Evolutionary conservation across 441 rosid genomes (phyloP), one percentile per base, ranked within the genome.

Genomic region (Geranium incanum): DNA sequence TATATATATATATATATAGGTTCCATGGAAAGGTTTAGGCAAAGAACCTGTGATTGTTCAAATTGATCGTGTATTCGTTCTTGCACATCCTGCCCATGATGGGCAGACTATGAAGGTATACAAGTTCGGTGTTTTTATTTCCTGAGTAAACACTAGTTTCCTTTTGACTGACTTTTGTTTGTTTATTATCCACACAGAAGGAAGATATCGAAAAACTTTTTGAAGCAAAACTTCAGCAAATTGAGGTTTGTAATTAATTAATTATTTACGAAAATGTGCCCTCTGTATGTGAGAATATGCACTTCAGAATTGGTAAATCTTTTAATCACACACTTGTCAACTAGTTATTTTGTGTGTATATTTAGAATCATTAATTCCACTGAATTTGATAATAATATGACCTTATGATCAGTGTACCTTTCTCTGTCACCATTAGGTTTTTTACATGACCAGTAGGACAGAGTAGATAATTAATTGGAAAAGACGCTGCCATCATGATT

Each of bases 11-110:
- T 23, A 23, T 74, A 23, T 74, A 69, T 74, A 95, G 99, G 99
- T 95, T 81, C 99, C 99, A 11, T 95, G 99, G 98, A 90, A 95
- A 85, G 85, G 99, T 78, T 80, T 95, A 70, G 99, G 98, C 59
- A 92, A 90, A 82, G 98, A 95, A 81, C 96, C 99, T 36, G 99
- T 95, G 21, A 86, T 95, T 78, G 97, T 92, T 83, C 89, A 90
- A 72, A 79, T 92, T 64, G 99, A 95, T 77, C 95, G 98, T 70
- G 95, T 95, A 65, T 95, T 95, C 71, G 76, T 95, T 83, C 95
- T 92, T 77, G 97, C 97, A 69, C 85, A 87, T 74, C 96, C 97
- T 72, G 89, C 86, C 70, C 81, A 87, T 50, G 85, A 87, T 86
- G 88, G 83, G 43, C 80, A 69, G 69, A 80, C 89, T 70, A 83